phyloP scores from a whole-genome alignment of 495 filamentous ascomycete species.

The Chaetomium fimeti region DNA sequence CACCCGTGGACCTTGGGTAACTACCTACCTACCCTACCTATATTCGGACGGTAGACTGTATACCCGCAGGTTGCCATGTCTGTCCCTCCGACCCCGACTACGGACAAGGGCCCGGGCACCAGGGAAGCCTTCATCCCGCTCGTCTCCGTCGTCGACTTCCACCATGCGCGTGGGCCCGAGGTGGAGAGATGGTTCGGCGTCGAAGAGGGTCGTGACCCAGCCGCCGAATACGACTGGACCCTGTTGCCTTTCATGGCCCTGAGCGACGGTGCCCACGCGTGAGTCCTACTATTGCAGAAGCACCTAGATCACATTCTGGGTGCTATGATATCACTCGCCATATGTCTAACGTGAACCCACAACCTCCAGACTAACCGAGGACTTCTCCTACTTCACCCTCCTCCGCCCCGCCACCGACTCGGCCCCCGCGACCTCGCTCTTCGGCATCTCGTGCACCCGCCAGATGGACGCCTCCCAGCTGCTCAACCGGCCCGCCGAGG shows the following conservation, averaged over 20 bases:
- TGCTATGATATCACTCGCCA: too few relatives aligned
- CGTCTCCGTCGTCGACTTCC: conserved; percentile 92
- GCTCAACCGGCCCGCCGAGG: conserved; percentile 75
- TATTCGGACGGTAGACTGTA: too few relatives aligned
- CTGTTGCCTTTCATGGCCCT: conserved; percentile 97
- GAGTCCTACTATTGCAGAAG: conserved; percentile 35
- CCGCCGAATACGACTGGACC: conserved; percentile 84
- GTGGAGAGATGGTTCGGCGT: conserved; percentile 87
- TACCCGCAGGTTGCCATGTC: conserved; percentile 17
- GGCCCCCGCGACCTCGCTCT: conserved; percentile 74
- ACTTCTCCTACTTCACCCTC: conserved; percentile 98
- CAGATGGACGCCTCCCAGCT: conserved; percentile 81
- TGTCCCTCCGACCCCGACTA: conserved; percentile 31
- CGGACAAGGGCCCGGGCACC: conserved; percentile 12
- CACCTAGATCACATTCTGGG: too few relatives aligned
- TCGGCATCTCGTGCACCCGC: conserved; percentile 92
- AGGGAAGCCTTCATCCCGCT: conserved; percentile 54
- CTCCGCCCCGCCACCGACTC: conserved; percentile 60
- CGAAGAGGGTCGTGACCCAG: conserved; percentile 74
- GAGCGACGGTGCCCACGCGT: conserved; percentile 93
- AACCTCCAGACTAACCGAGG: conserved; percentile 68
- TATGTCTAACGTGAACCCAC: too few relatives aligned
- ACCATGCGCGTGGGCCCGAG: conserved; percentile 95
- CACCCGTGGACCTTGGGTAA: too few relatives aligned
- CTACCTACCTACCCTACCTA: background rate